These are phyloP conservation scores for Ramicandelaber brevisporus DNA, from an alignment of 192 early-diverging fungal species.

Conservation along the genomic window DNA sequence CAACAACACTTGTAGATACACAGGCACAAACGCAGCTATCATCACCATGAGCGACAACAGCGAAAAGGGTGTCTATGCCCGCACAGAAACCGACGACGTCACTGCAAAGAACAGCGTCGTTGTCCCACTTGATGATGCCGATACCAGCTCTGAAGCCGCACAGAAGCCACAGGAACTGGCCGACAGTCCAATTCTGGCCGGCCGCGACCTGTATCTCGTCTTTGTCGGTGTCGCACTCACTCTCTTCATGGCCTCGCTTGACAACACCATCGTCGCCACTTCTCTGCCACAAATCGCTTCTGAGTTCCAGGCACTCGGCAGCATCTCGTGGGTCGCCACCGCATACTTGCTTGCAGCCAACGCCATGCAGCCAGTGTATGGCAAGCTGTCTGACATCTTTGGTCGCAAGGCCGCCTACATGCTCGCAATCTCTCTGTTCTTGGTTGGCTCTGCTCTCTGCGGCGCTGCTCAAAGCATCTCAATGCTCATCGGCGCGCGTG, in stretches of 20 bases:
- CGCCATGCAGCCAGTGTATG: constrained; percentile 17
- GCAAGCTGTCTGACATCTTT: constrained; percentile 18
- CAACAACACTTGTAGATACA: too few species aligned
- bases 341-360: constrained; percentile 19
- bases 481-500: constrained; percentile 22
- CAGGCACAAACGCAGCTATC: too few species aligned
- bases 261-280: constrained; percentile 56
- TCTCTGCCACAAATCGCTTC: constrained; percentile 36
- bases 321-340: constrained; percentile 58
- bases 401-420: constrained; percentile 11
- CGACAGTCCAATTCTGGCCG: too few species aligned
- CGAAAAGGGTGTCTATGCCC: too few species aligned
- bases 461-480: constrained; percentile 21
- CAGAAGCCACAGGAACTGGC: too few species aligned
- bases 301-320: constrained; percentile 39
- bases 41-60: too few species aligned
- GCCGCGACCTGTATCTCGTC: too few species aligned
- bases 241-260: constrained; percentile 43
- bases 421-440: constrained; percentile 9
- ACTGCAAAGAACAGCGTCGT: too few species aligned
- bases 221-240: constrained; percentile 16
- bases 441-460: constrained; percentile 12
- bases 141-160: too few species aligned
- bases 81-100: too few species aligned
- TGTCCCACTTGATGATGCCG: too few species aligned